Percentiles rank a stretch among this genome's conserved stretches.
Evolutionary conservation across 78 protist species (phyloP).

Genomic region (Emiliania huxleyi): DNA sequence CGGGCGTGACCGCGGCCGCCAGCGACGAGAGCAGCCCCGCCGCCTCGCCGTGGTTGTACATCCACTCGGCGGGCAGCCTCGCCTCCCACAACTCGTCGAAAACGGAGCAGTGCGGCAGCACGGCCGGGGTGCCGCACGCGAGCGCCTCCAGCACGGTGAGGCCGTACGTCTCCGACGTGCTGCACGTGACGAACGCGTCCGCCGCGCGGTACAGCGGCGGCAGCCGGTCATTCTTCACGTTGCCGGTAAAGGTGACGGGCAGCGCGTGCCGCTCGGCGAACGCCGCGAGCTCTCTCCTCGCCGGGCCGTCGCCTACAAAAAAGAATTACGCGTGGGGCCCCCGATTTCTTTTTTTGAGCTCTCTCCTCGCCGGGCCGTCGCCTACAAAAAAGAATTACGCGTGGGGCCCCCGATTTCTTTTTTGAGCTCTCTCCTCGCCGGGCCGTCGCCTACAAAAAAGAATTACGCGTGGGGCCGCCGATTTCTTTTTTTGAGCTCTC

Average conservation of each 20-base stretch:
- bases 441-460: too few relatives aligned
- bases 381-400: too few relatives aligned
- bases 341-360: too few relatives aligned
- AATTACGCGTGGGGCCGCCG: too few relatives aligned
- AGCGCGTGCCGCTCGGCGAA: neutral
- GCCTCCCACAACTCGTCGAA: slow-evolving; percentile 38
- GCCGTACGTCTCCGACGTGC: slow-evolving; percentile 7
- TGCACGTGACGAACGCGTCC: slow-evolving; percentile 27
- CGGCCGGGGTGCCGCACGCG: slow-evolving; percentile 31
- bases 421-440: too few relatives aligned
- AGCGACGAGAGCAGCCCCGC: neutral
- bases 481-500: too few relatives aligned
- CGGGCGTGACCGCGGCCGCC: neutral
- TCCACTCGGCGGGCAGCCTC: neutral
- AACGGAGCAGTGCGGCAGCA: slow-evolving; percentile 27
- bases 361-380: too few relatives aligned
- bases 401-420: too few relatives aligned
- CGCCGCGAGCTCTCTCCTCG: neutral
- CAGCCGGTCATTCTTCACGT: neutral
- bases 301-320: slow-evolving; percentile 21
- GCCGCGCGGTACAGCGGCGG: slow-evolving; percentile 40
- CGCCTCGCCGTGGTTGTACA: neutral
- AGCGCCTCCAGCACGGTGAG: slow-evolving; percentile 37
- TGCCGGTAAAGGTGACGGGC: slow-evolving; percentile 29
- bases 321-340: too few relatives aligned